Evolutionary conservation across 2,329 filamentous ascomycete genomes (phyloP).

Genomic region (Fusarium sp.): DNA sequence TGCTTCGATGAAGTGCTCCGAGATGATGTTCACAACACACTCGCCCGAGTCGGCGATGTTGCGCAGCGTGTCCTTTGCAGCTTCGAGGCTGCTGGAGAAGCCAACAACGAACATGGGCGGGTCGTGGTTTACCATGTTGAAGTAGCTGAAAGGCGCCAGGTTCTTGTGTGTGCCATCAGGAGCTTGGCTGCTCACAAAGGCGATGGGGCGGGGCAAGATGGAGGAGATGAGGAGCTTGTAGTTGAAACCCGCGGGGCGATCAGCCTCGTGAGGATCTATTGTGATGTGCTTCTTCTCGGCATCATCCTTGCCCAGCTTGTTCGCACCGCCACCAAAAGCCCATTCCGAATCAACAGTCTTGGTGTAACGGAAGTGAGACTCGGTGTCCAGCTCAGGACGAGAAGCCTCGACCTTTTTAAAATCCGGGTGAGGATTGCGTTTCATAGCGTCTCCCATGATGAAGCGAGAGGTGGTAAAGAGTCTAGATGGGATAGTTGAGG

Average conservation of each 20-base stretch:
- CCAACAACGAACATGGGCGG: constrained; percentile 83
- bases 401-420: constrained; percentile 79
- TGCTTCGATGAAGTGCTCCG: constrained; percentile 86
- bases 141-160: constrained; percentile 89
- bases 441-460: constrained; percentile 52
- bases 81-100: constrained; percentile 58
- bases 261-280: constrained; percentile 84
- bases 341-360: constrained; percentile 75
- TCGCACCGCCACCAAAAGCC: constrained; percentile 75
- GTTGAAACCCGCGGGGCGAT: constrained; percentile 77
- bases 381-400: constrained; percentile 70
- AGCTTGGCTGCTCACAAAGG: constrained; percentile 68
- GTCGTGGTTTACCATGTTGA: constrained; percentile 85
- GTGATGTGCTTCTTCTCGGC: constrained; percentile 70
- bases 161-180: constrained; percentile 75
- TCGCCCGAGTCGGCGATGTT: constrained; percentile 80
- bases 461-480: constrained; percentile 23
- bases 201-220: constrained; percentile 86
- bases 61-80: constrained; percentile 81
- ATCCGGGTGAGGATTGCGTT: constrained; percentile 74
- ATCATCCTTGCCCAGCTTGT: constrained; percentile 57
- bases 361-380: constrained; percentile 65
- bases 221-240: constrained; percentile 93
- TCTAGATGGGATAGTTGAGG: constrained; percentile 4
- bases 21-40: constrained; percentile 89